Evolutionary conservation across 2,329 filamentous ascomycete genomes (phyloP).

Genomic region (Paraphaeosphaeria sporulosa): DNA sequence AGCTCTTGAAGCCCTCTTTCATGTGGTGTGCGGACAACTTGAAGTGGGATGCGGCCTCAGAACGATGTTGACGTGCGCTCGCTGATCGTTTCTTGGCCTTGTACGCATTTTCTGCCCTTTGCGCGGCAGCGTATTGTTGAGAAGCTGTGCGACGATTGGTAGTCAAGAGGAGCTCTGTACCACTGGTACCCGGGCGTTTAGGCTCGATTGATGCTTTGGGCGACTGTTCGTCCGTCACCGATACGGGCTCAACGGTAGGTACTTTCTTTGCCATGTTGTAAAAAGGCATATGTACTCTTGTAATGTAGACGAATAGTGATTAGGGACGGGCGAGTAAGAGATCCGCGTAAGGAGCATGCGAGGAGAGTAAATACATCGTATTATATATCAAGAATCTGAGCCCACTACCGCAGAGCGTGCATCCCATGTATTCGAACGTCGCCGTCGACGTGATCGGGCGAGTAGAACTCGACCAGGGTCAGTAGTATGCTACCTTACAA

Average conservation of each 20-base stretch:
- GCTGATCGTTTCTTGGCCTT: conserved; percentile 25
- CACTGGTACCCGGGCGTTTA: conserved; percentile 22
- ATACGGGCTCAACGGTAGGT: conserved; percentile 7
- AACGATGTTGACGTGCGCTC: conserved; percentile 18
- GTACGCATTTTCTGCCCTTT: conserved; percentile 25
- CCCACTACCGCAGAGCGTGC: neutral
- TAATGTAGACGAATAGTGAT: neutral
- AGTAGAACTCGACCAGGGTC: neutral
- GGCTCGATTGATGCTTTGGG: conserved; percentile 9
- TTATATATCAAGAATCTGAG: neutral
- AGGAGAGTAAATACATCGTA: neutral
- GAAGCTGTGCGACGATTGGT: conserved; percentile 24
- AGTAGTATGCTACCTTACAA: neutral
- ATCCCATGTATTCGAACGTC: neutral
- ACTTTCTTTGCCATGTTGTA: conserved; percentile 20
- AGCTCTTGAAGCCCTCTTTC: conserved; percentile 24
- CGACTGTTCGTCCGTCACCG: neutral
- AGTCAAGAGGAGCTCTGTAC: conserved; percentile 24
- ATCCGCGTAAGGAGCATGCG: conserved; percentile 15
- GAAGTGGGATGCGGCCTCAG: conserved; percentile 21
- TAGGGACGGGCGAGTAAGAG: conserved; percentile 15
- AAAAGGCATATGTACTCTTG: conserved; percentile 14
- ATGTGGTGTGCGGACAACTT: conserved; percentile 12
- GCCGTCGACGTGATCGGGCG: neutral
- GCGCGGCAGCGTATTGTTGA: conserved; percentile 21